phyloP scores from a whole-genome alignment of 805 yeast genomes.

The Teunomyces stri region DNA sequence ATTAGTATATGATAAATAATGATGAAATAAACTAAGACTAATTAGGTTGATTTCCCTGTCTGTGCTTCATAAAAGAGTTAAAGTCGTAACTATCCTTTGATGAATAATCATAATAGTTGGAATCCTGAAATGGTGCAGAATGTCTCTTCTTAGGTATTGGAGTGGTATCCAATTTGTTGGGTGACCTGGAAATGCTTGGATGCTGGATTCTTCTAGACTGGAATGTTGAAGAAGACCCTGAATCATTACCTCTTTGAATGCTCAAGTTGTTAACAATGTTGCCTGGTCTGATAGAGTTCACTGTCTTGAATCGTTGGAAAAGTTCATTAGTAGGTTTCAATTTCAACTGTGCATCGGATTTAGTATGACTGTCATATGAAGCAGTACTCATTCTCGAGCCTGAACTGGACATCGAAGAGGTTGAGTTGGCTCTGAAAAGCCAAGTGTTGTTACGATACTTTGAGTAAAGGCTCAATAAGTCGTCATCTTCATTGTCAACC shows the following conservation, averaged over 20 bases:
- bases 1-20: neutral
- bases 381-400: slow-evolving; percentile 13
- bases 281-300: slow-evolving; percentile 1
- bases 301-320: slow-evolving; percentile 1
- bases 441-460: slow-evolving; percentile 30
- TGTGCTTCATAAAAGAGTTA: slow-evolving; percentile 33
- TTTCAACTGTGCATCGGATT: slow-evolving; percentile 18
- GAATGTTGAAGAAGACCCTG: slow-evolving; percentile 12
- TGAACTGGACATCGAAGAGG: slow-evolving; percentile 12
- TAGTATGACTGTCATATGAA: slow-evolving; percentile 19
- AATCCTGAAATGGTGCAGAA: slow-evolving; percentile 12
- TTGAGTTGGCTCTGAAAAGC: slow-evolving; percentile 25
- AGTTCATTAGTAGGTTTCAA: slow-evolving; percentile 5
- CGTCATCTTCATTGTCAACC: slow-evolving; percentile 38
- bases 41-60: slow-evolving; percentile 1
- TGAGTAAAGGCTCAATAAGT: slow-evolving; percentile 41
- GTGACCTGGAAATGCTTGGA: slow-evolving; percentile 7
- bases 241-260: slow-evolving; percentile 5
- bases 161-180: neutral
- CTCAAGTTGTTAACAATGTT: neutral
- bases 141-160: slow-evolving; percentile 7
- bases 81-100: slow-evolving; percentile 33
- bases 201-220: slow-evolving; percentile 19
- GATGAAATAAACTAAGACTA: neutral
- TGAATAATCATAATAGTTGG: slow-evolving; percentile 36